Base-by-base conservation (phyloP, 2,329 filamentous ascomycete species). In the Microsporum audouinii region DNA sequence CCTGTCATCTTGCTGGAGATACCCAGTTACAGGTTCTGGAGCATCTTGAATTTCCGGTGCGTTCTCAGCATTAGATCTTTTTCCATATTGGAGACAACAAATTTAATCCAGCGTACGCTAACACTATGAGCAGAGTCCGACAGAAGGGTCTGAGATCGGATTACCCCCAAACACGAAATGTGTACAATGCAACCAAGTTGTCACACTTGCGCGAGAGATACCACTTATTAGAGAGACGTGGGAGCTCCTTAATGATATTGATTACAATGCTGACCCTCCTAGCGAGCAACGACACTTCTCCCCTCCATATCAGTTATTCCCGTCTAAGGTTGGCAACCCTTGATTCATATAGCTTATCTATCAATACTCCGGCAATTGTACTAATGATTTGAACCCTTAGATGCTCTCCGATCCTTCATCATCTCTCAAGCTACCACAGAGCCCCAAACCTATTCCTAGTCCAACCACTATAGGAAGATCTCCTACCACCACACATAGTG, bases 151-250 rank as follows among this genome's bases (percentile, higher is more conserved):
- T 41, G 56, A 63, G 47, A 61, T 65, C 23, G 49, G 49, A 27
- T 59, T 66, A 7, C 65, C 65, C 1, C 33, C 69, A 5, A 63
- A 70, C 10, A 68, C 73, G 12, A 71, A 66, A 62, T 76, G 73
- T 56, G 43, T 70, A 5, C 63, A 69, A 17, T 77, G 75, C 61
- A 67, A 66, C 10, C 69, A 73, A 53, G 12, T 45, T 29, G 67
- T 74, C 29, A 75, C 70, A 6, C 66, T 73, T 27, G 70, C 73
- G 47, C 72, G 73, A 7, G 75, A 77, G 59, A 66, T 76, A n/a
- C 64, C 68, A 5, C 59, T 75, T 2, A 70, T 68, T 5, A 69
- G 72, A 61, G 68, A 71, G 33, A 68, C 70, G 3, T 77, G 73
- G 73, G 73, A 74, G 41, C 63, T 71, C 5, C 64, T 77, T 1